These are phyloP conservation scores for Pilaira anomala DNA, from an alignment of 192 early-diverging fungal genomes.

Conservation along the genomic window DNA sequence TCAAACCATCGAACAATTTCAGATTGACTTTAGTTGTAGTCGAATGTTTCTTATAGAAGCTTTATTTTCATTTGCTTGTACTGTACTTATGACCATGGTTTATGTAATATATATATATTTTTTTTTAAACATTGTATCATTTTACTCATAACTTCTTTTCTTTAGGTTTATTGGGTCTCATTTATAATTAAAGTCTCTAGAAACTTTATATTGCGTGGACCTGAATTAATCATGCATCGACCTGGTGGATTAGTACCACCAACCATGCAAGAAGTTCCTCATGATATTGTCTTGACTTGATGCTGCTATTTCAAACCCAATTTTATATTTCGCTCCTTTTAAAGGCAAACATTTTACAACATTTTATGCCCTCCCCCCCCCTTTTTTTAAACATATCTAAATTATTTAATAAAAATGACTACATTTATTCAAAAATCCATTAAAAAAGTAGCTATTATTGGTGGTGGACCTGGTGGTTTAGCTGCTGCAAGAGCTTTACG, in stretches of 20 bases:
- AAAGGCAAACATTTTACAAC: too few species aligned
- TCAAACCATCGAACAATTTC: too few species aligned
- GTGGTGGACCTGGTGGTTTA: conserved; percentile 35
- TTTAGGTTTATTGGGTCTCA: conserved; percentile 2
- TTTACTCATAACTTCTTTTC: too few species aligned
- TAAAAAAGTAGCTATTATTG: conserved; percentile 33
- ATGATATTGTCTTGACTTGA: background rate
- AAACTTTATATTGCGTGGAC: background rate
- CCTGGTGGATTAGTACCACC: background rate
- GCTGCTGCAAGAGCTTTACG: conserved; percentile 24
- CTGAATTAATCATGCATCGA: too few species aligned
- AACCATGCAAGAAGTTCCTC: background rate
- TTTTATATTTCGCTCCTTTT: too few species aligned
- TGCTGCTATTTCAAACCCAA: too few species aligned
- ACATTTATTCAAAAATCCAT: conserved; percentile 5
- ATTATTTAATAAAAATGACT: too few species aligned
- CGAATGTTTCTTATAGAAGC: background rate
- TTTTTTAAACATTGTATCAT: too few species aligned
- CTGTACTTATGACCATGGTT: background rate
- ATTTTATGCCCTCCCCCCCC: background rate
- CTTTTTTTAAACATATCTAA: background rate
- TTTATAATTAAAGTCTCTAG: conserved; percentile 9
- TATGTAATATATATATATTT: background rate
- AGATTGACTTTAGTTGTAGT: background rate
- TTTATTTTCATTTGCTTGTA: conserved; percentile 6